Base-by-base conservation (phyloP, 2,329 filamentous ascomycete species). In the Hortaea werneckii region DNA sequence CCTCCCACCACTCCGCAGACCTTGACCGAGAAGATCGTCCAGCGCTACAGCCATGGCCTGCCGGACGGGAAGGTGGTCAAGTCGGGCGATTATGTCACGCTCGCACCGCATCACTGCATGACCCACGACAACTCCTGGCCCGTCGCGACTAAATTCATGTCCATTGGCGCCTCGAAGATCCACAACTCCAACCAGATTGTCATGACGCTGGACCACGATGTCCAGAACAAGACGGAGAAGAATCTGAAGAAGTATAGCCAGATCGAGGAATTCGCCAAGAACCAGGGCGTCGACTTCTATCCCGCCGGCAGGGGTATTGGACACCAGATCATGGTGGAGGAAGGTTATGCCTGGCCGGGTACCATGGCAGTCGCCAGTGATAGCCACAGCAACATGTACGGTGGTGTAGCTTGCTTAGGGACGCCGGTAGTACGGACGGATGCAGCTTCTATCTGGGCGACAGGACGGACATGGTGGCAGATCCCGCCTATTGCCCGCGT, bases 251-350 rank as follows among this genome's bases (percentile, higher is more conserved):
- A 95, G 60, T 95, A 95, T 65, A 61, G 65, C 11, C 77, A 83
- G 58, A 94, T 95, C 43, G 80, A 92, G 61, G 76, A 80, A 50
- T 95, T 96, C 67, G 90, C 87, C 1, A 74, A 76, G 58, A 73
- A 79, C 50, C 86, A 95, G 48, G 85, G 84, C 1, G 76, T 94
- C 1, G 73, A 80, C 47, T 88, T 89, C 61, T 94, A 83, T 57
- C 81, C 80, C 1, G 82, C 86, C 1, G 86, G 85, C 1, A 67
- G 79, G 39, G 87, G 87, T 9, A 95, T 95, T 58, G 89, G 88
- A 0, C 90, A 95, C 63, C 90, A 95, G 65, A 82, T 90, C 55
- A 88, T 92, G 84, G 78, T 94, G 0, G 88, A 95, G 63, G 87
- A 87, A 63, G 83, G 81, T 10, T 87, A 74, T 72, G 83, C 72